Conservation (phyloP, 306 rosid genomes). For the Acacia melanoxylon region DNA sequence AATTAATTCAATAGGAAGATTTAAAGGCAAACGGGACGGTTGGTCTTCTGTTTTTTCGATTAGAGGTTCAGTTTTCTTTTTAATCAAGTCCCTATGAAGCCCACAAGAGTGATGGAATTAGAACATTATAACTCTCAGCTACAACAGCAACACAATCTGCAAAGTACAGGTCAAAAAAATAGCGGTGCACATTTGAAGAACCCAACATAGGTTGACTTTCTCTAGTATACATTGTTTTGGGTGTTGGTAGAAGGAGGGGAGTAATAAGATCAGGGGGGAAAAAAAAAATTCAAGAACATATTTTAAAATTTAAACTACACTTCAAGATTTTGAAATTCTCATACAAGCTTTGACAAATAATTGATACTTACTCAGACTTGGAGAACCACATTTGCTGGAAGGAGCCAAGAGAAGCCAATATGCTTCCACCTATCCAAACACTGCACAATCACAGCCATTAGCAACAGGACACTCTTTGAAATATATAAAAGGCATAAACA, state of each 20-base stretch:
- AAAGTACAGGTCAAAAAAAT: background rate
- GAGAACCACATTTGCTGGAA: slow-evolving; percentile 93
- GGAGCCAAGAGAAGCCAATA: slow-evolving; percentile 99
- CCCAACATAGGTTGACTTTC: background rate
- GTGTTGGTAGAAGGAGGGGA: background rate
- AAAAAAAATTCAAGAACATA: background rate
- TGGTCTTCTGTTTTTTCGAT: background rate
- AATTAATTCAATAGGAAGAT: background rate
- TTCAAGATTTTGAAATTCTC: background rate
- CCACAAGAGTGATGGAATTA: background rate
- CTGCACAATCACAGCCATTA: slow-evolving; percentile 47
- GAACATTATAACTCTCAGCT: background rate
- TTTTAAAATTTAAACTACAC: background rate
- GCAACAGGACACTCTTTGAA: slow-evolving; percentile 2
- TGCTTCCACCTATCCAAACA: slow-evolving; percentile 99
- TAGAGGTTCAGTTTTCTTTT: background rate
- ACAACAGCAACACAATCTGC: background rate
- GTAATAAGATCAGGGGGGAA: background rate
- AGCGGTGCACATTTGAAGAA: background rate
- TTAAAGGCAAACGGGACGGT: background rate
- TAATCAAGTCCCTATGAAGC: background rate
- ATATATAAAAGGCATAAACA: slow-evolving; percentile 28
- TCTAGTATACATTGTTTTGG: background rate
- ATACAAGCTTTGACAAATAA: background rate
- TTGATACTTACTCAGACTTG: slow-evolving; percentile 76